A percentile compares a stretch with the other conserved stretches of the same genome.
Evolutionary conservation across 805 yeast species (phyloP).

Genomic region (Dipodascus geniculatus): DNA sequence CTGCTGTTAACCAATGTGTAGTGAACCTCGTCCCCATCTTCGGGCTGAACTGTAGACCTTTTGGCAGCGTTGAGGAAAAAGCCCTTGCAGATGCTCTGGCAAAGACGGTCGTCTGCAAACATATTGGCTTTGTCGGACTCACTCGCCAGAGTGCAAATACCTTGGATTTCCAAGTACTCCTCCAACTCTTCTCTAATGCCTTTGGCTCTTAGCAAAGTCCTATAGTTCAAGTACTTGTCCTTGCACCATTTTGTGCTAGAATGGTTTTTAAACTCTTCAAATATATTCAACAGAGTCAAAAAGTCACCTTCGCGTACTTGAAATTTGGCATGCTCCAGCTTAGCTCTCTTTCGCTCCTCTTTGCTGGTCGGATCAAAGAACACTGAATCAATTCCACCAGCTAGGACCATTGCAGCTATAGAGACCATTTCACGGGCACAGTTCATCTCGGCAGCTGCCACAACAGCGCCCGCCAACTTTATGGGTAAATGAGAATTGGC

Average conservation of each 20-base stretch:
- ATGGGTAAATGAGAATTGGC: conserved; percentile 66
- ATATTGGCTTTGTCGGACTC: not conserved
- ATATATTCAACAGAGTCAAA: conserved; percentile 63
- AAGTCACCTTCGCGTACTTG: conserved; percentile 70
- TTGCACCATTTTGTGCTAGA: conserved; percentile 50
- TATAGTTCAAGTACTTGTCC: conserved; percentile 48
- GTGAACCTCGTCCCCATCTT: not conserved
- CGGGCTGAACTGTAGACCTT: not conserved
- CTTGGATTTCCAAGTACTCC: not conserved
- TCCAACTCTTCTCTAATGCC: conserved; percentile 51
- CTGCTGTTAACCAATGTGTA: conserved; percentile 4
- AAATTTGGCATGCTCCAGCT: conserved; percentile 56
- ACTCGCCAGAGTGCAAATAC: not conserved
- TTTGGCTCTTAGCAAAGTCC: conserved; percentile 50
- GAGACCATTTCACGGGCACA: conserved; percentile 59
- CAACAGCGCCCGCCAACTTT: conserved; percentile 48
- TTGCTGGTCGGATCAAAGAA: conserved; percentile 57
- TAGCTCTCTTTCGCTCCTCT: conserved; percentile 35
- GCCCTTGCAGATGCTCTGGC: conserved; percentile 8
- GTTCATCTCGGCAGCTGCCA: conserved; percentile 41
- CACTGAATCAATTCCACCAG: conserved; percentile 44
- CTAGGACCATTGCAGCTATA: conserved; percentile 71
- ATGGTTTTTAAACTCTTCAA: conserved; percentile 43
- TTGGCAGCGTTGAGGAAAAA: conserved; percentile 12
- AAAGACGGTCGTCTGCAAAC: conserved; percentile 2